Evolutionary conservation across 805 yeast species (phyloP).

Genomic region (Tetrapisispora nanseiensis): DNA sequence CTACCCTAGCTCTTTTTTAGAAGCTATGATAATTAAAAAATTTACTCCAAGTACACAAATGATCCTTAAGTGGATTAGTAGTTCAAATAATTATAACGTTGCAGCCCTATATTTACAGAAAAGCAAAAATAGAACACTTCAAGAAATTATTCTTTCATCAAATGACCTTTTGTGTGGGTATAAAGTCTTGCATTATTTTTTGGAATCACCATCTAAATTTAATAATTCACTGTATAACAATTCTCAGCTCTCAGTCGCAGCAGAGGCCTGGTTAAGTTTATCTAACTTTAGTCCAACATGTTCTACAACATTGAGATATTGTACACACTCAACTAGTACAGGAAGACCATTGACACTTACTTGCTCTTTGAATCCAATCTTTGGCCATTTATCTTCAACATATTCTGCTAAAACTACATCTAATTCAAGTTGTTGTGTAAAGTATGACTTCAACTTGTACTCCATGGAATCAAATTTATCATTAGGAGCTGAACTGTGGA

Average conservation of each 20-base stretch:
- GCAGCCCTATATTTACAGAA: slow-evolving; percentile 65
- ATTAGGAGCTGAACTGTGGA: slow-evolving; percentile 80
- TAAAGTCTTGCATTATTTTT: slow-evolving; percentile 62
- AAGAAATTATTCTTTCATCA: slow-evolving; percentile 72
- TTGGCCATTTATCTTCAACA: slow-evolving; percentile 83
- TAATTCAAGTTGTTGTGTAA: slow-evolving; percentile 67
- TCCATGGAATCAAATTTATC: slow-evolving; percentile 84
- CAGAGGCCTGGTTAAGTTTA: slow-evolving; percentile 84
- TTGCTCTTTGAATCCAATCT: slow-evolving; percentile 73
- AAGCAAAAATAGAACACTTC: slow-evolving; percentile 50
- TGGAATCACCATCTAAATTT: slow-evolving; percentile 30
- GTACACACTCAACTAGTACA: slow-evolving; percentile 75
- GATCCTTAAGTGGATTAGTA: slow-evolving; percentile 66
- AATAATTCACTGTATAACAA: slow-evolving; percentile 42
- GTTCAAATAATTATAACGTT: slow-evolving; percentile 45
- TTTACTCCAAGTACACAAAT: slow-evolving; percentile 52
- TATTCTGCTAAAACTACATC: slow-evolving; percentile 76
- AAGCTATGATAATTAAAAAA: slow-evolving; percentile 73
- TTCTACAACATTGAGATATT: slow-evolving; percentile 74
- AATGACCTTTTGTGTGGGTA: slow-evolving; percentile 78
- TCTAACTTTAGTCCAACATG: slow-evolving; percentile 80
- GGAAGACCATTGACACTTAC: slow-evolving; percentile 89
- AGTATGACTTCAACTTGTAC: slow-evolving; percentile 81
- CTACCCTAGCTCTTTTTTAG: slow-evolving; percentile 77
- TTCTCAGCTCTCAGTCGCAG: slow-evolving; percentile 65